Conservation (phyloP, 345 rosid species). For the Adansonia digitata region DNA sequence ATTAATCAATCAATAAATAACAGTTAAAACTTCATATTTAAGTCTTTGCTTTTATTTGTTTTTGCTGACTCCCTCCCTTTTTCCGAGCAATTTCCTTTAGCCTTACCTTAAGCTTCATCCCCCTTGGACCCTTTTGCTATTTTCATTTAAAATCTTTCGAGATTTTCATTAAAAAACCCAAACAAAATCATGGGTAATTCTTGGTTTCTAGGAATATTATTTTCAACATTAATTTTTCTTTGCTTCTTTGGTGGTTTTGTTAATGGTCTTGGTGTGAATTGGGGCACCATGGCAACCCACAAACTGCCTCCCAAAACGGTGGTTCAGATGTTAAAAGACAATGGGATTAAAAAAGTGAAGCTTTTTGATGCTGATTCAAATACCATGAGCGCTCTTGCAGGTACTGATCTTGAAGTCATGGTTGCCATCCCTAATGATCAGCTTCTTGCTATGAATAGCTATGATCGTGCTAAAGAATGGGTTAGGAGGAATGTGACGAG, state of each 20-base stretch:
- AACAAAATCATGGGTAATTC: constrained; percentile 6
- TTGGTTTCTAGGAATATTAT: background rate
- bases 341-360: constrained; percentile 76
- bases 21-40: background rate
- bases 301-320: constrained; percentile 57
- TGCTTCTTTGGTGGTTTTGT: constrained; percentile 15
- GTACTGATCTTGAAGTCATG: constrained; percentile 78
- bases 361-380: constrained; percentile 68
- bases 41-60: background rate
- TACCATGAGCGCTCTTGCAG: constrained; percentile 73
- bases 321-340: constrained; percentile 74
- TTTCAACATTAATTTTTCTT: background rate
- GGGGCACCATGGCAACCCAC: constrained; percentile 83
- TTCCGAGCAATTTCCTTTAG: background rate
- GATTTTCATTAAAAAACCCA: background rate
- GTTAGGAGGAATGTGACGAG: constrained; percentile 57
- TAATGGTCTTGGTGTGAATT: constrained; percentile 70
- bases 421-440: constrained; percentile 90
- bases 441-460: constrained; percentile 52
- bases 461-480: constrained; percentile 58
- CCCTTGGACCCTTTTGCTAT: background rate
- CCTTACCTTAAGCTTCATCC: background rate
- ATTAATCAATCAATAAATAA: background rate
- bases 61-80: background rate
- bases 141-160: background rate